Evolutionary conservation across 768 basidiomycete species (phyloP).

Genomic region (Hygrophorus russula): DNA sequence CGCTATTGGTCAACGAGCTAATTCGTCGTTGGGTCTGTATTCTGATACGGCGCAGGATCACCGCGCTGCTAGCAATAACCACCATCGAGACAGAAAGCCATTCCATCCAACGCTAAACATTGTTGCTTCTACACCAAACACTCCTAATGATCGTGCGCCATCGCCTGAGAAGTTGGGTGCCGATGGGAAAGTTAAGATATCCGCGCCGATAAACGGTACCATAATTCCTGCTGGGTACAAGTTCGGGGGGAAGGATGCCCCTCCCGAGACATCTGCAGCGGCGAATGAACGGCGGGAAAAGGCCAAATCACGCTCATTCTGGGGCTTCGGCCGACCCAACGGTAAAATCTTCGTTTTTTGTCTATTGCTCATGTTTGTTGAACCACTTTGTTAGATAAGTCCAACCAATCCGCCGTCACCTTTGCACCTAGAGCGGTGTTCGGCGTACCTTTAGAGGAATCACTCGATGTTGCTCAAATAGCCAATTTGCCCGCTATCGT

Average conservation of each 20-base stretch:
- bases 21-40: conserved; percentile 79
- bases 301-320: conserved; percentile 87
- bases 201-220: conserved; percentile 74
- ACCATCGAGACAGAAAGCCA: conserved; percentile 47
- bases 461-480: conserved; percentile 80
- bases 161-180: conserved; percentile 42
- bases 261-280: conserved; percentile 25
- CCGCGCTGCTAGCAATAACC: conserved; percentile 4
- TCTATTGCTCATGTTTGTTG: conserved; percentile 6
- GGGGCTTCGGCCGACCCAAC: conserved; percentile 73
- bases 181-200: conserved; percentile 72
- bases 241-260: conserved; percentile 68
- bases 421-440: conserved; percentile 69
- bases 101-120: conserved; percentile 47
- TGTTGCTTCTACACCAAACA: conserved; percentile 36
- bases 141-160: conserved; percentile 36
- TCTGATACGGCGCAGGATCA: conserved; percentile 39
- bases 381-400: conserved; percentile 17
- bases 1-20: conserved; percentile 43
- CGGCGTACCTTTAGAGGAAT: conserved; percentile 78
- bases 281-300: conserved; percentile 74
- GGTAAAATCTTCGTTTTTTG: conserved; percentile 20
- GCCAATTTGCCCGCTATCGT: conserved; percentile 89
- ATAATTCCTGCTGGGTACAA: conserved; percentile 86
- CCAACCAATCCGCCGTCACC: conserved; percentile 20